These are phyloP conservation scores for Bonia amplexicaulis DNA, from an alignment of 176 grass and related monocot genomes.

Conservation along the genomic window DNA sequence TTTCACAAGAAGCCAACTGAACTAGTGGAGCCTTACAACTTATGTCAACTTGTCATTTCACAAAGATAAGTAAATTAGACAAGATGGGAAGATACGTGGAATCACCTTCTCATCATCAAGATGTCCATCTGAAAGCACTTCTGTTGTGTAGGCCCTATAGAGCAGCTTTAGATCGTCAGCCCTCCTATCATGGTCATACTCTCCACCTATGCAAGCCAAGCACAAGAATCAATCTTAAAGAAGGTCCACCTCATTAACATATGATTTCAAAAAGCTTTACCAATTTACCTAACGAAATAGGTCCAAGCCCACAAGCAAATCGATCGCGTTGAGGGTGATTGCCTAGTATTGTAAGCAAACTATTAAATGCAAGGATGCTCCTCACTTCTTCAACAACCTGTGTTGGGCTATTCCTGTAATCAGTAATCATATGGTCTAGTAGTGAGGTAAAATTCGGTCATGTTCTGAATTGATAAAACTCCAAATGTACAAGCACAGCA, in stretches of 20 bases:
- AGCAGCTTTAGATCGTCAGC: constrained; percentile 74
- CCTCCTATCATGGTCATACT: constrained; percentile 67
- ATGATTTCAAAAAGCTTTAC: constrained; percentile 20
- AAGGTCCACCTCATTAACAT: constrained; percentile 16
- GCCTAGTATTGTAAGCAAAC: constrained; percentile 60
- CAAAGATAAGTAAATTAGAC: constrained; percentile 14
- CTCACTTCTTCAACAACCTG: constrained; percentile 72
- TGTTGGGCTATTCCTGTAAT: constrained; percentile 50
- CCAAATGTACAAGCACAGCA: background rate
- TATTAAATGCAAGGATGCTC: constrained; percentile 75
- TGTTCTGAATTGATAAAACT: background rate
- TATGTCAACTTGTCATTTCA: constrained; percentile 3
- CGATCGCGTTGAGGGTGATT: constrained; percentile 60
- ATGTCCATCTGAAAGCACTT: constrained; percentile 66
- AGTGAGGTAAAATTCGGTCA: constrained; percentile 25
- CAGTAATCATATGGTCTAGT: constrained; percentile 34
- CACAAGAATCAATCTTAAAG: constrained; percentile 7
- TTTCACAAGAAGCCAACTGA: background rate
- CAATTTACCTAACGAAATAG: constrained; percentile 80
- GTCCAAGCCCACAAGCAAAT: constrained; percentile 70
- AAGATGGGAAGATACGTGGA: constrained; percentile 6
- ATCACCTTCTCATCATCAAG: constrained; percentile 74
- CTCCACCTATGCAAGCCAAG: constrained; percentile 56
- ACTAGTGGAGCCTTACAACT: background rate
- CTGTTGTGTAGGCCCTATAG: constrained; percentile 72